Evolutionary conservation across 2,329 filamentous ascomycete species (phyloP).

Genomic region (Rhynchosporium agropyri): DNA sequence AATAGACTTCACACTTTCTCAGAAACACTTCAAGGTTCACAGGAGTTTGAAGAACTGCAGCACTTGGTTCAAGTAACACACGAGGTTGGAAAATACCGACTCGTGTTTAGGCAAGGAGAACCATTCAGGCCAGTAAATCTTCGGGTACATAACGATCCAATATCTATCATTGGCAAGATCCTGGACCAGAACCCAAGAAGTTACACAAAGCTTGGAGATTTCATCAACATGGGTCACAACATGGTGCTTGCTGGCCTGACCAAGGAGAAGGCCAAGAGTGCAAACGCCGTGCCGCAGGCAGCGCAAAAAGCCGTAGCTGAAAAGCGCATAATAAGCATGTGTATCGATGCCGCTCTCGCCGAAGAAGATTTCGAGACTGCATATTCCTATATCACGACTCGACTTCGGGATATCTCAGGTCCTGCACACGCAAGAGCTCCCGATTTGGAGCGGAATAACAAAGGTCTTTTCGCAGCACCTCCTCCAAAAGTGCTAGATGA

Average conservation of each 20-base stretch:
- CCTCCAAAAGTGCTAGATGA: constrained; percentile 52
- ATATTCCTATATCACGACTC: constrained; percentile 79
- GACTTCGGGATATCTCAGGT: constrained; percentile 53
- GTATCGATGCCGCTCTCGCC: constrained; percentile 72
- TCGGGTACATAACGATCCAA: constrained; percentile 74
- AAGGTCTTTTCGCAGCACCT: constrained; percentile 35
- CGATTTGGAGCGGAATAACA: constrained; percentile 28
- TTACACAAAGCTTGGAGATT: constrained; percentile 74
- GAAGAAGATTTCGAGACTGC: constrained; percentile 86
- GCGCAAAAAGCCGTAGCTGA: constrained; percentile 52
- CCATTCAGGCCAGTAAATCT: constrained; percentile 79
- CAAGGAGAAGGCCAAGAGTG: constrained; percentile 24
- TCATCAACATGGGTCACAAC: constrained; percentile 68
- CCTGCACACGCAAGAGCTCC: constrained; percentile 32
- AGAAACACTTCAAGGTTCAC: constrained; percentile 55
- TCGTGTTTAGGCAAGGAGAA: constrained; percentile 78
- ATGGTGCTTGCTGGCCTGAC: constrained; percentile 63
- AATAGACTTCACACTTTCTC: constrained; percentile 66
- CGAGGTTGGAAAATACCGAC: constrained; percentile 72
- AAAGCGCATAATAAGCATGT: constrained; percentile 76
- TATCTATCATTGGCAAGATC: constrained; percentile 72
- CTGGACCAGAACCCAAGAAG: constrained; percentile 74
- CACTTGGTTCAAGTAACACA: constrained; percentile 74
- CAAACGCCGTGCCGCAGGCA: constrained; percentile 17
- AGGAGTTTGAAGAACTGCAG: constrained; percentile 58